Conservation (phyloP, 2,329 filamentous ascomycete genomes). For the Aureobasidium leucospermi region DNA sequence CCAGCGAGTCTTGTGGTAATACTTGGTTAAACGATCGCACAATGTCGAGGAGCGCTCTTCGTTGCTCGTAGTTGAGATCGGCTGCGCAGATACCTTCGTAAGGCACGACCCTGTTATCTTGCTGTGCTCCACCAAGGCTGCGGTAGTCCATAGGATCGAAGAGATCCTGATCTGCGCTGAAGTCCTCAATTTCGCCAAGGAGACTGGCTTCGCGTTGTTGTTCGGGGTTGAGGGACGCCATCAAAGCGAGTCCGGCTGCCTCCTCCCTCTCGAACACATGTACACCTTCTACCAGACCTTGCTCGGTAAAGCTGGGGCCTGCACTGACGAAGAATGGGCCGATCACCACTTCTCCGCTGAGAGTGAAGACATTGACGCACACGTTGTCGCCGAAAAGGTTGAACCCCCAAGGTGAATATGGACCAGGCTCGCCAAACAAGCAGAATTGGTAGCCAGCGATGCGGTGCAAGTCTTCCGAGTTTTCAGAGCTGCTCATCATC, state of each 20-base stretch:
- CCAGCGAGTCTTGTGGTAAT: conserved; percentile 50
- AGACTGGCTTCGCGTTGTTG: conserved; percentile 43
- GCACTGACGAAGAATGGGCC: conserved; percentile 67
- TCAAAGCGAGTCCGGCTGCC: conserved; percentile 53
- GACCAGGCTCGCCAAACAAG: conserved; percentile 57
- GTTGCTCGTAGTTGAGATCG: conserved; percentile 42
- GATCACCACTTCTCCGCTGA: conserved; percentile 56
- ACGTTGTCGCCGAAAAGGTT: conserved; percentile 73
- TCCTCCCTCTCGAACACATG: conserved; percentile 60
- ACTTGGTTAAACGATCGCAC: conserved; percentile 59
- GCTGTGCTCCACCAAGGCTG: conserved; percentile 67
- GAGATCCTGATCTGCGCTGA: conserved; percentile 26
- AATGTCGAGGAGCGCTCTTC: conserved; percentile 46
- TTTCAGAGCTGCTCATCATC: conserved; percentile 58
- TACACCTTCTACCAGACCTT: conserved; percentile 41
- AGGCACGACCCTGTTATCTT: conserved; percentile 70
- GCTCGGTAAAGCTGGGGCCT: conserved; percentile 40
- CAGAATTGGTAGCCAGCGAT: conserved; percentile 58
- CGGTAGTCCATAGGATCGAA: conserved; percentile 49
- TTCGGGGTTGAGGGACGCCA: conserved; percentile 51
- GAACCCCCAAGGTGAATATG: conserved; percentile 58
- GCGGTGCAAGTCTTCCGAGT: conserved; percentile 33
- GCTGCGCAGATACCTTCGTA: conserved; percentile 54
- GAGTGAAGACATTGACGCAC: conserved; percentile 62
- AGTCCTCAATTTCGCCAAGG: conserved; percentile 46